These are phyloP conservation scores for Coriaria nepalensis DNA, from an alignment of 306 rosid genomes.

Conservation along the genomic window DNA sequence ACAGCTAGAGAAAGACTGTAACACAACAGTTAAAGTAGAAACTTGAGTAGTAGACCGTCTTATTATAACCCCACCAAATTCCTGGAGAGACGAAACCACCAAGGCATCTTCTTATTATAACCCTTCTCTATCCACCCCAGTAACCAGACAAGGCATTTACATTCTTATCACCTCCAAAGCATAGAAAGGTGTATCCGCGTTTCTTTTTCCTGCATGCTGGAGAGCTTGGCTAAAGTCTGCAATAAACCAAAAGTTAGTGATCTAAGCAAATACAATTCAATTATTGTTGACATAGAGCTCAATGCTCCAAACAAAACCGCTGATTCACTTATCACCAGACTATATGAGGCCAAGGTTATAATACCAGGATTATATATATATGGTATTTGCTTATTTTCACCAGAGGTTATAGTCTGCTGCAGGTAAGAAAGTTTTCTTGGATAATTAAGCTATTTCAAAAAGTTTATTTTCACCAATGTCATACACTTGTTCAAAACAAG, in stretches of 20 bases:
- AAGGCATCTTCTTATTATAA: constrained; percentile 31
- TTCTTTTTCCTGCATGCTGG: constrained; percentile 29
- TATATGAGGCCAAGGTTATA: no score
- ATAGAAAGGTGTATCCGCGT: constrained; percentile 28
- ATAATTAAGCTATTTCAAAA: no score
- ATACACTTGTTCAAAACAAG: no score
- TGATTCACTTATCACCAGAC: no score
- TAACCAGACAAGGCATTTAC: constrained; percentile 61
- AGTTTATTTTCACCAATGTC: no score
- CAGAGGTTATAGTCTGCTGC: no score
- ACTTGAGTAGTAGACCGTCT: constrained; percentile 23
- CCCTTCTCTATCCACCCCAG: constrained; percentile 58
- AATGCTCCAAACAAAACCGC: no score
- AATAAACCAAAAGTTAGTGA: neutral
- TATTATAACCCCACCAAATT: constrained; percentile 34
- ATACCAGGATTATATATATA: no score
- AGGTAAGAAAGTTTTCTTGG: no score
- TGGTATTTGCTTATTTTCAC: no score
- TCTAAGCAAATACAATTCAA: constrained; percentile 1
- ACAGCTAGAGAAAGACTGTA: constrained; percentile 16
- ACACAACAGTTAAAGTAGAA: constrained; percentile 31
- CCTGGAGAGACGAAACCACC: constrained; percentile 31
- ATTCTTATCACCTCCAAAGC: constrained; percentile 29
- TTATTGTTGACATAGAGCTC: neutral
- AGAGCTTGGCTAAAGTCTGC: constrained; percentile 47